Evolutionary conservation across 108 stramenopile species (phyloP).

Genomic region (Pseudonitzschia delicatissima): DNA sequence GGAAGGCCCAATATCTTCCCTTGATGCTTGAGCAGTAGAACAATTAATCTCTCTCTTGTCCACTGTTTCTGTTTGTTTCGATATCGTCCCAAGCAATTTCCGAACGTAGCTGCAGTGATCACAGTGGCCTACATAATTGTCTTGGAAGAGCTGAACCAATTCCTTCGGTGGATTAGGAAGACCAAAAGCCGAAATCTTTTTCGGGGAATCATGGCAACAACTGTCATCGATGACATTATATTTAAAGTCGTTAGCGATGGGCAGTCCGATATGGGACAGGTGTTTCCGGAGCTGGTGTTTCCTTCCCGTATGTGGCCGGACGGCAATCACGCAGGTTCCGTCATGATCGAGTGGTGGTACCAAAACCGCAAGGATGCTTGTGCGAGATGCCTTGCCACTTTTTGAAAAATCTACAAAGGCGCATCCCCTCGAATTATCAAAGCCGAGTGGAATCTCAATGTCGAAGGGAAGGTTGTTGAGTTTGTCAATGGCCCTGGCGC

Average conservation of each 20-base stretch:
- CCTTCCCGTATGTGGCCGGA: slow-evolving; percentile 11
- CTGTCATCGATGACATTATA: background rate
- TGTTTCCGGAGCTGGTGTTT: slow-evolving; percentile 16
- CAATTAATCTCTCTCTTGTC: background rate
- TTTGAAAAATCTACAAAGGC: too few relatives aligned
- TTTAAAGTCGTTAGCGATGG: slow-evolving; percentile 6
- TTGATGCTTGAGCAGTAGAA: background rate
- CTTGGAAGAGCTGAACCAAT: background rate
- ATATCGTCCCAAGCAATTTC: background rate
- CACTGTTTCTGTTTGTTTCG: too few relatives aligned
- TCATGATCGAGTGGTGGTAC: background rate
- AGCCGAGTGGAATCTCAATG: background rate
- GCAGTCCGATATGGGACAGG: background rate
- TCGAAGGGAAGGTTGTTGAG: background rate
- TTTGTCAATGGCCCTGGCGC: background rate
- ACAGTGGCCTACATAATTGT: background rate
- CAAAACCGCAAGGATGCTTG: background rate
- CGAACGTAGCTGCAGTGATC: background rate
- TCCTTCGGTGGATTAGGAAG: slow-evolving; percentile 10
- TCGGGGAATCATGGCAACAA: background rate
- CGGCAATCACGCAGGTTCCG: background rate
- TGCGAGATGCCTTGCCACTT: background rate
- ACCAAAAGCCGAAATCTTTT: slow-evolving; percentile 5
- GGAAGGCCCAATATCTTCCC: background rate
- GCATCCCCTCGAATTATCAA: background rate